Evolutionary conservation across 495 filamentous ascomycete species (phyloP), one percentile per base, ranked within the genome.

Genomic region (Talaromyces proteolyticus): DNA sequence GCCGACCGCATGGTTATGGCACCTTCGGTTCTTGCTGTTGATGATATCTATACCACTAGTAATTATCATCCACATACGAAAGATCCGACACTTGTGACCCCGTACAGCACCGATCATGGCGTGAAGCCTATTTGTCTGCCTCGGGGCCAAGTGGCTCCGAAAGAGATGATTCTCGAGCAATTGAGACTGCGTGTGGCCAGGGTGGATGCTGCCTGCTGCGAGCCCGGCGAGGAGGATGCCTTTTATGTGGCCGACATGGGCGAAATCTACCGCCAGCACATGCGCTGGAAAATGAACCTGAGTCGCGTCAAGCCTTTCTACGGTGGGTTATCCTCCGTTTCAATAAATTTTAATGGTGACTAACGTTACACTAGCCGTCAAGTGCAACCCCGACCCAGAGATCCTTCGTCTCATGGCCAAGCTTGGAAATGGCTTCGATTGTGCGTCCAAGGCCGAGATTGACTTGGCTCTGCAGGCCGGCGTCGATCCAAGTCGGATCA

Each of bases 201-300:
- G 54, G 84, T 97, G 56, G 81, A 98, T 76, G 81, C 85, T 51
- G 88, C 96, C 57, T 71, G 68, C 50, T 97, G 94, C 67, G 87
- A 85, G 44, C 77, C 88, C 24, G 94, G 94, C 50, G 91, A 89
- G 51, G 93, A 97, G 69, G 93, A 96, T 76, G 82, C 93, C 24
- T 99, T 97, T 68, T 97, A 95, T 67, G 94, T 99, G 53, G 91
- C 88, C 55, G 93, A 99, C 72, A 84, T 99, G 69, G 93, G 94
- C 63, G 92, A 97, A 73, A 88, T 97, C 54, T 97, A 97, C 73
- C 89, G 93, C 64, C 93, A 99, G 80, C 93, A 97, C 62, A 76
- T 96, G 69, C 85, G 91, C 65, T 99, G 93, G 94, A 97, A 96
- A 79, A 75, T 85, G 75, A 94, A 95, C 63, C 71, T 99, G 65